Conservation (phyloP, 139 green algal genomes). For the Chlamydomonas sp. region DNA sequence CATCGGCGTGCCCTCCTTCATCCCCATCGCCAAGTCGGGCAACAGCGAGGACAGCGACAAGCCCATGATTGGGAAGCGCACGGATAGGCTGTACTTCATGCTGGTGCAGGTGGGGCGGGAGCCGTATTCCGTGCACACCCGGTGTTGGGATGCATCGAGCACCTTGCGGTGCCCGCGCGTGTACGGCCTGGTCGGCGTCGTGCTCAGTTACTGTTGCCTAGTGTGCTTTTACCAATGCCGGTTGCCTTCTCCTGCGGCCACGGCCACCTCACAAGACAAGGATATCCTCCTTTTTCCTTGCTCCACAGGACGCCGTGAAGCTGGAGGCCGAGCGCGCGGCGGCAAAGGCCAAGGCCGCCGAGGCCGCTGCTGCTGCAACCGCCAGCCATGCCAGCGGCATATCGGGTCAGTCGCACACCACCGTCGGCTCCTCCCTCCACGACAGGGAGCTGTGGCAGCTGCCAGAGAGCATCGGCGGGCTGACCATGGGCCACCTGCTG, state of each 20-base stretch:
- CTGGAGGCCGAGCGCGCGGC: conserved; percentile 1
- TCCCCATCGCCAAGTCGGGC: not conserved
- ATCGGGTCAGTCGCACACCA: no score
- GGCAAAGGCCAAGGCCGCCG: conserved; percentile 19
- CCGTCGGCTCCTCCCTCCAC: not conserved
- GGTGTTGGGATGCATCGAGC: no score
- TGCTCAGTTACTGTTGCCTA: no score
- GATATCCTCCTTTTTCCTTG: not conserved
- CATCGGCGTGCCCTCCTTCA: conserved; percentile 50
- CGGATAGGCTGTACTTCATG: conserved; percentile 37
- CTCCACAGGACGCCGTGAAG: conserved; percentile 5
- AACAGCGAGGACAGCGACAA: not conserved
- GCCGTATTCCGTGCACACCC: no score
- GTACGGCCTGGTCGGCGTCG: no score
- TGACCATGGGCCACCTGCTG: conserved; percentile 54
- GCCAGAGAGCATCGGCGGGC: conserved; percentile 38
- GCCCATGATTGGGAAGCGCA: not conserved
- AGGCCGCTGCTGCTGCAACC: not conserved
- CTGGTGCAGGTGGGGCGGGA: conserved; percentile 1
- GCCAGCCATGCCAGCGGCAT: no score
- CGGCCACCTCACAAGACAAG: no score
- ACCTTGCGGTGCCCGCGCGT: no score
- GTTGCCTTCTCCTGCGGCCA: no score
- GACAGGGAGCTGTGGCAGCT: conserved; percentile 30
- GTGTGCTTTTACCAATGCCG: no score